Evolutionary conservation across 2,329 filamentous ascomycete species (phyloP), one percentile per base, ranked within the genome.

Genomic region (Stemphylium vesicarium): DNA sequence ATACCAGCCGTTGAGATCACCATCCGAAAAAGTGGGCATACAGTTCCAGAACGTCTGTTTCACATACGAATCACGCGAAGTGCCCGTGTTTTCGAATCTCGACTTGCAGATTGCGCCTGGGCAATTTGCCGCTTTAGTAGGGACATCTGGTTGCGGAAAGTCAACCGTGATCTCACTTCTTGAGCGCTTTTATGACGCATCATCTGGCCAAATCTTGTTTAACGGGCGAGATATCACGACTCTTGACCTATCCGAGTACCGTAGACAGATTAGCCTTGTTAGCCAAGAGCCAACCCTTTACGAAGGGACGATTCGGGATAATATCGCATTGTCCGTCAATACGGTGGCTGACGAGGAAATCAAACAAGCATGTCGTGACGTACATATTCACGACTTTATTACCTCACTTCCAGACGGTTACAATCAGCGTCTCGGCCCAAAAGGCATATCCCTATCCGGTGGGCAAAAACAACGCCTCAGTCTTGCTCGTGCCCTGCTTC

Each of bases 31-130:
- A 18, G 65, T 68, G 7, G 53, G 66, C 12, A 85, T 99, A 59
- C 92, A 98, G 71, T 97, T 99, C 81, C 86, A 89, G 12, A 89
- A 96, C 62, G 92, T 98, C 3, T 90, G 95, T 75, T 97, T 97
- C 83, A 85, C 91, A 40, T 99, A 98, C 73, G 92, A 93, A 0
- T 96, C 91, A 0, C 86, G 94, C 1, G 89, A 91, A 0, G 91
- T 96, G 60, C 91, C 92, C 11, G 75, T 77, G 11, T 68, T 79
- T 11, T 73, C 71, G 32, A 75, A 79, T 55, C 78, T 85, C 49
- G 84, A 82, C 39, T 39, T 77, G 22, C 62, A 75, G 51, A 61
- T 76, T 22, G 53, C 53, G 11, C 86, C 85, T 61, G 88, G 88
- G 3, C 85, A 90, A 68, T 90, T 89, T 65, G 86, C 84, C 0